phyloP scores from a whole-genome alignment of 108 stramenopile genomes.

The Skeletonema menzelii region DNA sequence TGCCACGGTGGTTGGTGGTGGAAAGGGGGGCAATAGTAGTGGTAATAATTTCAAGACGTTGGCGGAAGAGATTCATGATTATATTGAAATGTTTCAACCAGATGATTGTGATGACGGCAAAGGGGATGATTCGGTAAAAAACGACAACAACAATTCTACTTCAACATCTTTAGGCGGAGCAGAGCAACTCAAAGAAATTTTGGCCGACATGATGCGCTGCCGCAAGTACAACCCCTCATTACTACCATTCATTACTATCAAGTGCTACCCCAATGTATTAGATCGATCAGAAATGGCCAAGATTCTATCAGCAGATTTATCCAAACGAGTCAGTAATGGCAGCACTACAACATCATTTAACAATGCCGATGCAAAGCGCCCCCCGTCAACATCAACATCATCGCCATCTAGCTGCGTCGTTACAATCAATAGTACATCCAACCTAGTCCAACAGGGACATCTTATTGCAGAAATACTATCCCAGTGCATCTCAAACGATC shows the following conservation, averaged over 20 bases:
- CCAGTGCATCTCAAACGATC: conserved; percentile 43
- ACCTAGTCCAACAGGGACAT: conserved; percentile 29
- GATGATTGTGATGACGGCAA: neutral
- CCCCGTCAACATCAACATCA: neutral
- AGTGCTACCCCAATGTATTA: conserved; percentile 34
- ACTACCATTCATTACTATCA: conserved; percentile 36
- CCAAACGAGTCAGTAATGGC: neutral
- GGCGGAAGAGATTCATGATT: conserved; percentile 9
- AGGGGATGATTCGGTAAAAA: neutral
- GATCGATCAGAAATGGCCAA: conserved; percentile 27
- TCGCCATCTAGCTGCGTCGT: conserved; percentile 20
- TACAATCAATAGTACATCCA: conserved; percentile 17
- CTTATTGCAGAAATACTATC: conserved; percentile 36
- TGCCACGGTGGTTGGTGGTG: neutral
- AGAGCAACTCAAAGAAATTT: neutral
- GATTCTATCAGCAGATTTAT: conserved; percentile 19
- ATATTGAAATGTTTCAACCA: conserved; percentile 38
- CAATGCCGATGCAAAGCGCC: neutral
- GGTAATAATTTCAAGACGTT: neutral
- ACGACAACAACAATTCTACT: neutral
- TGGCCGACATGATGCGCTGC: neutral
- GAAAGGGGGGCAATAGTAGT: neutral
- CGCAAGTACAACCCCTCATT: conserved; percentile 22
- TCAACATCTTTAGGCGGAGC: neutral
- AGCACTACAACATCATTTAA: neutral